Conservation (phyloP, 2,329 filamentous ascomycete genomes). For the Fusarium mangiferae region DNA sequence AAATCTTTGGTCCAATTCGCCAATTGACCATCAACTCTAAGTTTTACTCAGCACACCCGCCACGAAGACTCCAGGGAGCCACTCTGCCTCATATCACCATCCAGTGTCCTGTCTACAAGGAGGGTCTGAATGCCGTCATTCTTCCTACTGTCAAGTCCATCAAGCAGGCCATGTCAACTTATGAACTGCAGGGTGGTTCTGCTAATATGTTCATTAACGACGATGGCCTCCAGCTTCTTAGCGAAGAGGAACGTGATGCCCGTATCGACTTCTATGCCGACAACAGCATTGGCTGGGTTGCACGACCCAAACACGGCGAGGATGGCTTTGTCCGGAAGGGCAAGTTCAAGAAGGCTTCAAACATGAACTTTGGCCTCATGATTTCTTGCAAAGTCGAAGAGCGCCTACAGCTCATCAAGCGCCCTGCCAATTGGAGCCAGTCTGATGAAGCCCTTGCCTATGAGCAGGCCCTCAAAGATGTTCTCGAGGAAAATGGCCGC, state of each 20-base stretch:
- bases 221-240: conserved; percentile 76
- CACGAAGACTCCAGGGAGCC: conserved; percentile 66
- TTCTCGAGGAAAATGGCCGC: conserved; percentile 73
- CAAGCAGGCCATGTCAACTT: conserved; percentile 80
- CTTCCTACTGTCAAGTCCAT: conserved; percentile 80
- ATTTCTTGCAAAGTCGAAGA: conserved; percentile 77
- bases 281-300: conserved; percentile 76
- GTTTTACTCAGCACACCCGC: conserved; percentile 80
- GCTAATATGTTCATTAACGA: conserved; percentile 83
- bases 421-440: conserved; percentile 72
- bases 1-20: conserved; percentile 79
- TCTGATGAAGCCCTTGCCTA: conserved; percentile 75
- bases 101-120: conserved; percentile 90
- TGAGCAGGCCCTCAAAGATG: conserved; percentile 70
- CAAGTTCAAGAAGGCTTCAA: conserved; percentile 77
- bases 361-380: conserved; percentile 78
- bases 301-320: conserved; percentile 71
- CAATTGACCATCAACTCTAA: conserved; percentile 81
- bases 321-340: conserved; percentile 71
- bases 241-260: conserved; percentile 68
- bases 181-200: conserved; percentile 80
- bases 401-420: conserved; percentile 67
- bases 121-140: conserved; percentile 80
- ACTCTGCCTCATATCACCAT: conserved; percentile 80
- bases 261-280: conserved; percentile 76